Base-by-base conservation (phyloP, 768 basidiomycete genomes). In the Royoungia palumana region DNA sequence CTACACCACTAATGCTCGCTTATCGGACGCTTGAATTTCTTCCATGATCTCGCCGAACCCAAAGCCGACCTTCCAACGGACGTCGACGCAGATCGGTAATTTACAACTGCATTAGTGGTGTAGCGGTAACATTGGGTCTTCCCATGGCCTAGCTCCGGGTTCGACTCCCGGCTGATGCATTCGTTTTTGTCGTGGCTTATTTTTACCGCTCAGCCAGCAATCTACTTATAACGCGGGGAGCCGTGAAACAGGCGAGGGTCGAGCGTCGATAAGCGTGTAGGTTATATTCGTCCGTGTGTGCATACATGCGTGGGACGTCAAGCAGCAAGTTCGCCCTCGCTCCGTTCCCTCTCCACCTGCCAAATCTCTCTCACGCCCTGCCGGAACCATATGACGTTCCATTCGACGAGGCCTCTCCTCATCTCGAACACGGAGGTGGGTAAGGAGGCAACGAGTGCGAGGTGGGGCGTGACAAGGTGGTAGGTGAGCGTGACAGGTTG, bases 91-190 rank as follows among this genome's bases (percentile, higher is more conserved):
- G n/a, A n/a, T n/a, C n/a, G n/a, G n/a, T n/a, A n/a, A n/a, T n/a
- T n/a, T n/a, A n/a, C n/a, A n/a, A n/a, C n/a, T 36, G 66, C 66
- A 65, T 69, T 56, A 66, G 65, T 85, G 81, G 83, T 84, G 83
- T 85, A 86, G 71, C 78, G 84, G 84, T 85, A 85, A 86, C 85
- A 85, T 87, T 83, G 82, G 81, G 82, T 84, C 83, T 86, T 87
- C 85, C 84, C 85, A 86, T 76, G 74, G 74, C 74, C 75, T 75
- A 76, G 76, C 77, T 64, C 75, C 74, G 76, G 76, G 76, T 78
- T 78, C 77, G 76, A 78, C 71, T 78, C 77, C 76, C 76, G 74
- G 77, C 67, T 64, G 68, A 71, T 69, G 76, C 76, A 77, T 12
- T 41, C 0, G 34, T 47, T 51, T 54, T 28, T 10, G 8, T 9